Evolutionary conservation across 177 flowering plant genomes (phyloP).

Genomic region (Tripterygium wilfordii): DNA sequence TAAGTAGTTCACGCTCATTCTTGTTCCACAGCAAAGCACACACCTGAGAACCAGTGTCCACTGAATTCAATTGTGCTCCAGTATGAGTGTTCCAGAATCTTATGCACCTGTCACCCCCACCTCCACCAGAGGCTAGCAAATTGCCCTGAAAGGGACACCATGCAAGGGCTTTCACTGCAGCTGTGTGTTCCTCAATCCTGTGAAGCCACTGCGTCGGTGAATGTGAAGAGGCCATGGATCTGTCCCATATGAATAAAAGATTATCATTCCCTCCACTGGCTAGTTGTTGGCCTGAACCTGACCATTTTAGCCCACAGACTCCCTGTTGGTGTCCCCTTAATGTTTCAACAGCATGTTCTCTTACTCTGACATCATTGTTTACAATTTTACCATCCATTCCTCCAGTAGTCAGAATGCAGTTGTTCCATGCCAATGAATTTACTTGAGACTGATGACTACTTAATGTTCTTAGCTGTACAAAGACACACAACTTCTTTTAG

Average conservation of each 20-base stretch:
- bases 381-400: conserved; percentile 35
- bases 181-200: conserved; percentile 32
- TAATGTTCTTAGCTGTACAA: conserved; percentile 26
- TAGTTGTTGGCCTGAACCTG: conserved; percentile 33
- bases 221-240: conserved; percentile 20
- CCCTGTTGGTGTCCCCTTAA: conserved; percentile 35
- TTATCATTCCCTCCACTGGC: conserved; percentile 51
- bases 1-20: conserved; percentile 31
- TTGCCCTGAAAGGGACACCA: conserved; percentile 45
- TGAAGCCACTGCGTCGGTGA: conserved; percentile 32
- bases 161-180: conserved; percentile 44
- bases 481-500: not conserved
- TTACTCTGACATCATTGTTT: conserved; percentile 34
- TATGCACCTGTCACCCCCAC: conserved; percentile 25
- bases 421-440: conserved; percentile 38
- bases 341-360: conserved; percentile 26
- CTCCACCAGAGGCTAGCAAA: conserved; percentile 32
- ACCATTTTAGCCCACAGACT: conserved; percentile 45
- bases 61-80: conserved; percentile 32
- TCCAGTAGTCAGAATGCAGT: conserved; percentile 35
- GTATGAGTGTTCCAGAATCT: conserved; percentile 38
- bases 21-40: conserved; percentile 37
- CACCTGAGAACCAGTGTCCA: conserved; percentile 36
- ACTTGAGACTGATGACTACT: conserved; percentile 25
- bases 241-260: conserved; percentile 39